Evolutionary conservation across 306 rosid genomes (phyloP).

Genomic region (Clitoria ternatea): DNA sequence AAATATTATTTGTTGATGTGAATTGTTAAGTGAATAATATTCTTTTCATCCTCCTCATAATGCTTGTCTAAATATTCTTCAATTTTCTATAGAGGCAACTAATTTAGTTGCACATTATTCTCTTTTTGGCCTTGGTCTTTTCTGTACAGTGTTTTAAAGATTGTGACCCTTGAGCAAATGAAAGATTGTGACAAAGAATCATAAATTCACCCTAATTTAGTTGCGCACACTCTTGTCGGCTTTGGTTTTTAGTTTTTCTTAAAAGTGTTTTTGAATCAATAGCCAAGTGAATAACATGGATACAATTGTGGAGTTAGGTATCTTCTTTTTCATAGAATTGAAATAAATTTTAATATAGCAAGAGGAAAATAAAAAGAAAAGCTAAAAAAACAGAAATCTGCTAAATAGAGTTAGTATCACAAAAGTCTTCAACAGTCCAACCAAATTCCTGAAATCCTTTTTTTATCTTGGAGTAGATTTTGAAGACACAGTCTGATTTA

Average conservation of each 20-base stretch:
- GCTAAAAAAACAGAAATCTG: no score
- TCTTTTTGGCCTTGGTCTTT: neutral
- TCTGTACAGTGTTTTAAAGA: conserved; percentile 29
- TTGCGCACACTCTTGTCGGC: neutral
- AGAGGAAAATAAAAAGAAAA: no score
- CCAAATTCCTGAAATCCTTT: no score
- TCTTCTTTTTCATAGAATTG: no score
- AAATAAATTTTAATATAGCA: no score
- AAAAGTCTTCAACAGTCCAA: no score
- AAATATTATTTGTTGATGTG: conserved; percentile 21
- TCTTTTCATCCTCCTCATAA: neutral
- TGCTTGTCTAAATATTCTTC: neutral
- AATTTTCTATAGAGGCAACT: conserved; percentile 32
- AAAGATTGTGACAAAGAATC: neutral
- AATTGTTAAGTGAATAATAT: conserved; percentile 23
- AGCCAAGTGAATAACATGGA: no score
- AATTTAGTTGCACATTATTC: conserved; percentile 27
- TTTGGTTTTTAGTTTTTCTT: neutral
- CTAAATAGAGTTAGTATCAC: no score
- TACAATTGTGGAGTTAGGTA: no score
- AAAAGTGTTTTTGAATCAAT: no score
- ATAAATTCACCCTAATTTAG: neutral
- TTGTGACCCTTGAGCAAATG: neutral
- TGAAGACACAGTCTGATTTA: no score
- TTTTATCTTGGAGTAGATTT: no score